Base-by-base conservation (phyloP, 2,329 filamentous ascomycete species). In the Annulohypoxylon truncatum region DNA sequence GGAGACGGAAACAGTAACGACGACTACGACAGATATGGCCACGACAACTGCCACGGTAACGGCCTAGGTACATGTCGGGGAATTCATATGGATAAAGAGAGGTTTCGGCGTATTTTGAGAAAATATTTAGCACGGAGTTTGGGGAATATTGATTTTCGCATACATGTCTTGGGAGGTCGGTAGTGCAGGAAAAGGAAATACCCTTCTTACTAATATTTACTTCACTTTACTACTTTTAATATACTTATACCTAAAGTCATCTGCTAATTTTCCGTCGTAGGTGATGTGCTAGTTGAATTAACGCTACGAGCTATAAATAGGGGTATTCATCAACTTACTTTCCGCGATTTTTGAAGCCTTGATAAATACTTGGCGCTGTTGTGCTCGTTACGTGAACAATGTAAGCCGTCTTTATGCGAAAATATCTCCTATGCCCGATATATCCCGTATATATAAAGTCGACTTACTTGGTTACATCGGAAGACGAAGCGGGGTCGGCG, bases 1-100 rank as follows among this genome's bases (percentile, higher is more conserved):
- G n/a, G 66, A 71, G 47, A 70, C 51, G 3, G 63, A 64, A 24
- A 72, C 69, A 3, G 63, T 61, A 8, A 73, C 65, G 1, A 68
- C 67, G 2, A 71, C 67, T 3, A 58, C 61, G 3, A 70, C 62
- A 10, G 66, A 68, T 33, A 53, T 63, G 26, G 67, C 40, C 13
- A 72, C 70, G 15, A 58, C 63, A n/a, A 67, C 64, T 1, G 56
- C 60, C 2, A 68, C 69, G 1, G 53, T 71, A 10, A 50, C 33
- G 18, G 48, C 20, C 9, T 71, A 61, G 24, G 13, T 6, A 38
- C 3, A 8, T n/a, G 3, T 1, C 9, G 9, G 26, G 20, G 15
- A 28, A 42, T 3, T 20, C 20, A 48, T 35, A n/a, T 31, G 20
- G 9, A 15, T 29, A 28, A 12, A 18, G 10, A 10, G 20, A 40